phyloP scores from a whole-genome alignment of 129 eudicot species.

The Escallonia rubra region DNA sequence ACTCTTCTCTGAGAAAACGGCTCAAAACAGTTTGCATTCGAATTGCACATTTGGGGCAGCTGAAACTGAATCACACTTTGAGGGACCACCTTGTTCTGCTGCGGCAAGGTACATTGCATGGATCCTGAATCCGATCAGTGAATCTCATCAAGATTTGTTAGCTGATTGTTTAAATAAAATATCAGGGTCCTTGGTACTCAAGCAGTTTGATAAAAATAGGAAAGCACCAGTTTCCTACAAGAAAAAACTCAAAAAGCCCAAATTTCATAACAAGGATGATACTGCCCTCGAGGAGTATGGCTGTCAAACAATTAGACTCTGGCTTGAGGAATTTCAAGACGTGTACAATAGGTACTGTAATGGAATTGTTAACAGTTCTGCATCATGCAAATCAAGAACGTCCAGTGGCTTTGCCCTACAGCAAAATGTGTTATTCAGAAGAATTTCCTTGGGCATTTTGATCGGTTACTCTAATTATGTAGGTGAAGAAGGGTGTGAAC shows the following conservation, averaged over 20 bases:
- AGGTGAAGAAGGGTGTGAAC: slow-evolving; percentile 42
- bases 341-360: slow-evolving; percentile 8
- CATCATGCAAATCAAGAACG: slow-evolving; percentile 5
- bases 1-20: slow-evolving; percentile 28
- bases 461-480: slow-evolving; percentile 33
- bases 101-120: slow-evolving; percentile 78
- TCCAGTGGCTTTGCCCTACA: slow-evolving; percentile 9
- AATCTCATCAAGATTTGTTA: slow-evolving; percentile 22
- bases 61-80: slow-evolving; percentile 8
- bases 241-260: slow-evolving; percentile 28
- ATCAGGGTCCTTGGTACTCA: slow-evolving; percentile 26
- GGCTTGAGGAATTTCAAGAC: slow-evolving; percentile 57
- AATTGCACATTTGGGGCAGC: slow-evolving; percentile 1
- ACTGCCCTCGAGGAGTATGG: not conserved
- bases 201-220: slow-evolving; percentile 17
- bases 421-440: slow-evolving; percentile 41
- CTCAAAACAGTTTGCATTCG: slow-evolving; percentile 11
- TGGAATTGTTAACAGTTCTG: slow-evolving; percentile 3
- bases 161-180: slow-evolving; percentile 38
- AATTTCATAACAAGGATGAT: slow-evolving; percentile 13
- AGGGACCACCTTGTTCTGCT: slow-evolving; percentile 29
- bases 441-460: slow-evolving; percentile 57
- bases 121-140: slow-evolving; percentile 49
- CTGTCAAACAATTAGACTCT: slow-evolving; percentile 25
- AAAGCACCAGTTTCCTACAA: slow-evolving; percentile 1